These are phyloP conservation scores for Arabidopsis thaliana DNA, from an alignment of 345 rosid genomes.

Conservation along the genomic window TAIR10.1 NC_003074.8:15001-15500, in stretches of 20 bases:
- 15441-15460: slow-evolving; percentile 18
- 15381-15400: too few relatives aligned
- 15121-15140: background rate
- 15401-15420: background rate
- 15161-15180: background rate
- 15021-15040: background rate
- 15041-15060: background rate
- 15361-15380: too few relatives aligned
- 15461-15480: background rate
- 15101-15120: background rate
- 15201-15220: too few relatives aligned
- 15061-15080: background rate
- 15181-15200: background rate
- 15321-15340: too few relatives aligned
- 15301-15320: too few relatives aligned
- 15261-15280: too few relatives aligned
- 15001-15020: background rate
- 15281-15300: too few relatives aligned
- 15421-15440: slow-evolving; percentile 30
- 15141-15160: background rate
- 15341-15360: too few relatives aligned
- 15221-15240: too few relatives aligned
- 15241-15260: too few relatives aligned
- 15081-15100: background rate
- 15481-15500: background rate